These are phyloP conservation scores for Aspergillus vadensis DNA, from an alignment of 2,329 filamentous ascomycete genomes.

Conservation along the genomic window DNA sequence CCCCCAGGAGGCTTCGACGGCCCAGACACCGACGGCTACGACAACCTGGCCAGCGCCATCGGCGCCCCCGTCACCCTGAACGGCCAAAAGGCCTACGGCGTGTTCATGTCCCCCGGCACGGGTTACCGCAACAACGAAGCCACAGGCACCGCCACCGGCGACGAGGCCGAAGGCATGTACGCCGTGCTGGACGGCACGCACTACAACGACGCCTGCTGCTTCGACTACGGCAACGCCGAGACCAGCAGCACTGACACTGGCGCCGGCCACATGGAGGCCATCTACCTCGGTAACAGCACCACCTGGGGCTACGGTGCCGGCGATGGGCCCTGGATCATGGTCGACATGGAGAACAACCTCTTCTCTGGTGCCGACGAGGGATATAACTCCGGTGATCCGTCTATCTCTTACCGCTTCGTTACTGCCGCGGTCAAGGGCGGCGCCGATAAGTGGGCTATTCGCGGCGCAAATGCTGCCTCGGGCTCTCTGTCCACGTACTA, in stretches of 20 bases:
- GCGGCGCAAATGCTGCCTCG: conserved; percentile 58
- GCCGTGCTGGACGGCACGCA: conserved; percentile 37
- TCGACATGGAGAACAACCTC: conserved; percentile 67
- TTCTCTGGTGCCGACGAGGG: conserved; percentile 57
- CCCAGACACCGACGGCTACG: conserved; percentile 59
- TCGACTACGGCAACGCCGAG: conserved; percentile 62
- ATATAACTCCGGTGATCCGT: conserved; percentile 56
- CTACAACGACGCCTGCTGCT: conserved; percentile 44
- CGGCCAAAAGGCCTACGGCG: conserved; percentile 64
- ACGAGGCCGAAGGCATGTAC: conserved; percentile 50
- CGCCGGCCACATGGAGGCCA: conserved; percentile 68
- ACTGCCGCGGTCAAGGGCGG: conserved; percentile 61
- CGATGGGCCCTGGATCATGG: conserved; percentile 68
- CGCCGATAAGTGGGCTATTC: conserved; percentile 60
- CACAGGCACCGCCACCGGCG: conserved; percentile 56
- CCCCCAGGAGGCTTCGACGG: conserved; percentile 60
- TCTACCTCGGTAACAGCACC: conserved; percentile 63
- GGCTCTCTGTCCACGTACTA: conserved; percentile 62
- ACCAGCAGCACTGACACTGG: conserved; percentile 56
- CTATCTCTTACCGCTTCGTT: conserved; percentile 58
- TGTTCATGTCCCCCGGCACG: conserved; percentile 62
- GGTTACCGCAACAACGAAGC: conserved; percentile 64
- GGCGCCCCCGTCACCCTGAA: conserved; percentile 64
- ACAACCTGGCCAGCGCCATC: conserved; percentile 61
- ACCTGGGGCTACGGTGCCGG: conserved; percentile 60